Evolutionary conservation across 768 basidiomycete genomes (phyloP).

Genomic region (Calocybe indica): DNA sequence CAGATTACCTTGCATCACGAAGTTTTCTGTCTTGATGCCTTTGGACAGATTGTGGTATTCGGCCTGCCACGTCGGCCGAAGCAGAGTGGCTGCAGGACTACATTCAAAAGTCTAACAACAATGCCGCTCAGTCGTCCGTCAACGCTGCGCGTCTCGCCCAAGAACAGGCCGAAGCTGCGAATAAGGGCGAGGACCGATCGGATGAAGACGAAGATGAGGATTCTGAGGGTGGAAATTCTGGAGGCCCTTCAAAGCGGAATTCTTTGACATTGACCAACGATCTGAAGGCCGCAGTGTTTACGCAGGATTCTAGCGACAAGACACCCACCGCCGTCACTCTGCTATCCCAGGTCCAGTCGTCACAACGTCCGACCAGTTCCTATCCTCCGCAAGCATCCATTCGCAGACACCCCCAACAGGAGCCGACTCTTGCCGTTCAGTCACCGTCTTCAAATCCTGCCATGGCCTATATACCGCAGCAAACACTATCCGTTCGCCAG

Average conservation of each 20-base stretch:
- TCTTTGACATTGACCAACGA: conserved; percentile 64
- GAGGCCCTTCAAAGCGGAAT: conserved; percentile 62
- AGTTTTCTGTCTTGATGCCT: conserved; percentile 24
- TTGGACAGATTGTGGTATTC: conserved; percentile 80
- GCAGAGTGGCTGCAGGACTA: conserved; percentile 91
- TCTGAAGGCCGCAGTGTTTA: conserved; percentile 49
- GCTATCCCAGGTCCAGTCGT: conserved; percentile 71
- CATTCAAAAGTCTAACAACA: conserved; percentile 87
- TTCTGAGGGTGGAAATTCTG: conserved; percentile 65
- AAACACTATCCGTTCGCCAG: conserved; percentile 63
- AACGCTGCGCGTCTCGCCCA: conserved; percentile 70
- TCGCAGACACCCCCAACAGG: conserved; percentile 64
- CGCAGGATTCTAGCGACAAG: conserved; percentile 73
- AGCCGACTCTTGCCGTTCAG: conserved; percentile 45
- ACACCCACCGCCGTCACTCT: conserved; percentile 78
- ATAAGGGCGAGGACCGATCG: conserved; percentile 63
- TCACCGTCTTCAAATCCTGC: conserved; percentile 50
- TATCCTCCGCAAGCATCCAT: conserved; percentile 73
- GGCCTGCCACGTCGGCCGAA: conserved; percentile 86
- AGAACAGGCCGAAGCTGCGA: conserved; percentile 57
- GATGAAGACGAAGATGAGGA: conserved; percentile 88
- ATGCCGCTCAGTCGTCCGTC: conserved; percentile 67
- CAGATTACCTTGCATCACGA: conserved; percentile 21
- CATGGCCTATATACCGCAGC: conserved; percentile 44
- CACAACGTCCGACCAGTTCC: conserved; percentile 50